phyloP scores from a whole-genome alignment of 768 basidiomycete species.

The Hygrocybe punicea region DNA sequence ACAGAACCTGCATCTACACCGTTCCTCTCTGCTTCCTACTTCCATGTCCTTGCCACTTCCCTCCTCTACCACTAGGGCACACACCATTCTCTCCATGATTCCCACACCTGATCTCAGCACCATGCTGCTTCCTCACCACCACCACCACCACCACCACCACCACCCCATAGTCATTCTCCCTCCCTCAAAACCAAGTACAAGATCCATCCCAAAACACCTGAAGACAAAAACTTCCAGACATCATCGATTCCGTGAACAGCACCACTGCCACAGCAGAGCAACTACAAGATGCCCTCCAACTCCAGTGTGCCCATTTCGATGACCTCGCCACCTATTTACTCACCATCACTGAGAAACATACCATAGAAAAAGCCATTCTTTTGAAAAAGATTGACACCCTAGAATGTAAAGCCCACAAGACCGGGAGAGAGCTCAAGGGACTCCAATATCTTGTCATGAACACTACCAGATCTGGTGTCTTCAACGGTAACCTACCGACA shows the following conservation, averaged over 20 bases:
- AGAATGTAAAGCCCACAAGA: slow-evolving; percentile 53
- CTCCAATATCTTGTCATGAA: slow-evolving; percentile 62
- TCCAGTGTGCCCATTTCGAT: slow-evolving; percentile 49
- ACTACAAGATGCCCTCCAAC: slow-evolving; percentile 48
- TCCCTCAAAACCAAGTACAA: slow-evolving; percentile 13
- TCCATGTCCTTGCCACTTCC: too few relatives aligned
- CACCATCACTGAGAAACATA: slow-evolving; percentile 50
- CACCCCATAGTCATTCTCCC: slow-evolving; percentile 15
- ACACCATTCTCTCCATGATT: slow-evolving; percentile 31
- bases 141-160: neutral
- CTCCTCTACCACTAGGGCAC: too few relatives aligned
- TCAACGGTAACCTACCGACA: neutral
- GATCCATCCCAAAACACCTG: slow-evolving; percentile 4
- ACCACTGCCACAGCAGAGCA: slow-evolving; percentile 41
- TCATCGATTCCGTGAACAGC: slow-evolving; percentile 30
- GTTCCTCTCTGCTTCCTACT: too few relatives aligned
- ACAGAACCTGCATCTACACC: too few relatives aligned
- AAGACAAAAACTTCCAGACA: slow-evolving; percentile 13
- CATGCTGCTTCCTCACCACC: too few relatives aligned
- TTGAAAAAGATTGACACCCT: slow-evolving; percentile 53
- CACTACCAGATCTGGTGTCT: slow-evolving; percentile 36
- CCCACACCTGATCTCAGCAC: too few relatives aligned
- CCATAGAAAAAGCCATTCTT: slow-evolving; percentile 49
- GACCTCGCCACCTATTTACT: slow-evolving; percentile 52
- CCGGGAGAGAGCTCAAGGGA: slow-evolving; percentile 65